A percentile compares a stretch with the other conserved stretches of the same genome.
Evolutionary conservation across 2,329 filamentous ascomycete genomes (phyloP).

Genomic region (Colletotrichum melonis): DNA sequence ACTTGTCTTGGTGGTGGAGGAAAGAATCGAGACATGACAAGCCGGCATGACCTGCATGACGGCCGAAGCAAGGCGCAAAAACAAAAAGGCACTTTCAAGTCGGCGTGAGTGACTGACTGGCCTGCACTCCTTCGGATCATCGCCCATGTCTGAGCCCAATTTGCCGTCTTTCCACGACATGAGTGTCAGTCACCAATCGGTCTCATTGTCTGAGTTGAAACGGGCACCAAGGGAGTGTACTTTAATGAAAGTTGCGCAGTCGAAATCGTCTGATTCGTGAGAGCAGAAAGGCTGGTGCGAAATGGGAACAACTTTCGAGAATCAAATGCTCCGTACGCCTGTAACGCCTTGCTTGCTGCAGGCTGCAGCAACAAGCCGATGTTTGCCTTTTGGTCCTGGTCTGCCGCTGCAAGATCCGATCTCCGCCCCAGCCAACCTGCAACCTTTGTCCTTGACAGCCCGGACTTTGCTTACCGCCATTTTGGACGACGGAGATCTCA

Average conservation of each 20-base stretch:
- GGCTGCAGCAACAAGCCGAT: conserved; percentile 8
- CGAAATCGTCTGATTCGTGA: not conserved
- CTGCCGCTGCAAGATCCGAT: conserved; percentile 31
- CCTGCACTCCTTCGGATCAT: not conserved
- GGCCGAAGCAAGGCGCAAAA: conserved; percentile 7
- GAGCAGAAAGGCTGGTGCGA: too few relatives aligned
- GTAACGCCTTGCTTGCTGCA: not conserved
- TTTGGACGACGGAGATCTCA: conserved; percentile 15
- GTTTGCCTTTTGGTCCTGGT: conserved; percentile 1
- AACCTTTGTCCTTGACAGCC: conserved; percentile 15
- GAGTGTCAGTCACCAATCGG: not conserved
- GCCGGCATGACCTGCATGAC: conserved; percentile 8
- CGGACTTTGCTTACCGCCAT: conserved; percentile 30
- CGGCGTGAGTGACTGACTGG: not conserved
- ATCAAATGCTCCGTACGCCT: not conserved
- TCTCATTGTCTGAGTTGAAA: not conserved
- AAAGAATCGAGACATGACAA: conserved; percentile 22
- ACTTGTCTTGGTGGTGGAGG: conserved; percentile 9
- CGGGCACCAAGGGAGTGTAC: too few relatives aligned
- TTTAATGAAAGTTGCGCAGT: not conserved
- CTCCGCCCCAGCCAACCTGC: conserved; percentile 22
- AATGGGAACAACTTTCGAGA: not conserved
- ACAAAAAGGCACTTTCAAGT: not conserved
- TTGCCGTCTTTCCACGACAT: not conserved
- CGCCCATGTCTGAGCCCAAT: not conserved